Evolutionary conservation across 768 basidiomycete genomes (phyloP).

Genomic region (Podaxis carcinomalis): DNA sequence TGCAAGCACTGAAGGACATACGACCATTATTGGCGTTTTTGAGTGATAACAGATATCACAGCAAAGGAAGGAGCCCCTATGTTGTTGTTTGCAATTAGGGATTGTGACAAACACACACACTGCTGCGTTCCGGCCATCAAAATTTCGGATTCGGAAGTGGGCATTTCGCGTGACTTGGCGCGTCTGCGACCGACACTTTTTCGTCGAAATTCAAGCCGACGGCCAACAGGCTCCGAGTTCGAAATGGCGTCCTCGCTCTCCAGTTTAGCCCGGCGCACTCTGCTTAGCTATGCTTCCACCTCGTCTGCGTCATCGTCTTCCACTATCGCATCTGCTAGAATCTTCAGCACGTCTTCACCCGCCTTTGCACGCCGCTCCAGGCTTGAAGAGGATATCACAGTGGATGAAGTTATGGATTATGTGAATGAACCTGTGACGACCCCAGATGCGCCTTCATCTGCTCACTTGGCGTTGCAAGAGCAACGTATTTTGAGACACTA

Average conservation of each 20-base stretch:
- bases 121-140: not conserved
- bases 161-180: not conserved
- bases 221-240: not conserved
- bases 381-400: constrained; percentile 34
- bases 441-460: constrained; percentile 65
- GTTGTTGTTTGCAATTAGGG: constrained; percentile 16
- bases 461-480: constrained; percentile 70
- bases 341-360: constrained; percentile 23
- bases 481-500: constrained; percentile 74
- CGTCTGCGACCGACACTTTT: constrained; percentile 5
- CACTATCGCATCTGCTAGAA: constrained; percentile 12
- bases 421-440: constrained; percentile 40
- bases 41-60: not conserved
- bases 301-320: not conserved
- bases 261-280: constrained; percentile 7
- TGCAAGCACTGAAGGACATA: not conserved
- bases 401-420: constrained; percentile 39
- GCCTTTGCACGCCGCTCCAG: constrained; percentile 30
- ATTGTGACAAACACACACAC: constrained; percentile 5
- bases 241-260: constrained; percentile 13
- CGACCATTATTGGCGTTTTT: not conserved
- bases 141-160: not conserved
- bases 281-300: not conserved
- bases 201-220: not conserved
- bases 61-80: constrained; percentile 8